Base-by-base conservation (phyloP, 2,329 filamentous ascomycete genomes). In the Arachnopeziza araneosa region DNA sequence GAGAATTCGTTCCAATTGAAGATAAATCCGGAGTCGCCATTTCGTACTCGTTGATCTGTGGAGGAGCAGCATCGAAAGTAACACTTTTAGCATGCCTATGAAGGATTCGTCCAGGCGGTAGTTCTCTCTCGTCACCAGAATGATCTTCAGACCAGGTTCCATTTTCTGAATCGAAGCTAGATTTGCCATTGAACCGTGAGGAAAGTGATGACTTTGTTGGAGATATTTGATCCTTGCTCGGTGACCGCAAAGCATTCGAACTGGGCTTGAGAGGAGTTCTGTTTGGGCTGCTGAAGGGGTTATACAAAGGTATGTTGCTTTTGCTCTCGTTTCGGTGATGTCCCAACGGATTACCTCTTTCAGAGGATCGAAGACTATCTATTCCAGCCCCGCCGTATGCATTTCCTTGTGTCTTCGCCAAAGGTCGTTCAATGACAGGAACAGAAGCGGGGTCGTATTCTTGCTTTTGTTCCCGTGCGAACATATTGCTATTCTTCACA, bases 401-500 rank as follows among this genome's bases (percentile, higher is more conserved):
- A 76, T 88, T 91, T 73, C 83, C 85, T 76, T 91, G 89, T 62
- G 81, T 79, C 73, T 87, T 88, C 71, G 90, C 85, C 66, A 96
- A 80, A 48, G 93, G 91, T 64, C 92, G 85, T 76, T 98, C 91
- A 63, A 96, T 83, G 61, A 90, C 81, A 52, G 89, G 88, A 58
- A 92, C 77, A 66, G 85, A 84, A 59, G 88, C 83, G 26, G 93
- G 91, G 74, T 97, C 91, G 79, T 97, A 97, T 78, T 96, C 90
- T 74, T 92, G 86, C 77, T 93, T 93, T 72, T 92, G 89, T 76
- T 97, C 93, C 58, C 93, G 88, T 50, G 91, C 92, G 73, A 96
- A 91, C 81, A 98, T 97, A 77, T 88, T 96, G 82, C 93, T 97
- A 79, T 96, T 98, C 82, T 93, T 96, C 70, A 99, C 95, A 62